Evolutionary conservation across 73 alveolate genomes (phyloP).

Genomic region (Paramecium tetraurelia): DNA sequence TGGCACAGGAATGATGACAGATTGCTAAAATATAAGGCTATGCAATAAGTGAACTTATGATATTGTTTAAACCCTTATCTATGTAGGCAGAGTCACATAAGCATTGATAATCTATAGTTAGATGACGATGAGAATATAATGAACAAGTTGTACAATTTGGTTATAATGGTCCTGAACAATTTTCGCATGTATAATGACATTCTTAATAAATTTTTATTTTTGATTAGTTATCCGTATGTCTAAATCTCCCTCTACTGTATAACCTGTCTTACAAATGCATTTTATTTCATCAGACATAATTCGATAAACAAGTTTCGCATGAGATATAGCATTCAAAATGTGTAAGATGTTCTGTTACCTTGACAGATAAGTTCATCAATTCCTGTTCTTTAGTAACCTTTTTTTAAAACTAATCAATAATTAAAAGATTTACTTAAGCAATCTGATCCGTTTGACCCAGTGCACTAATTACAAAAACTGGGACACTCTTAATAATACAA

Average conservation of each 20-base stretch:
- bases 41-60: neutral
- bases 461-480: too few relatives aligned
- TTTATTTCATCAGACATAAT: neutral
- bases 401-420: too few relatives aligned
- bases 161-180: neutral
- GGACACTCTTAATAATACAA: too few relatives aligned
- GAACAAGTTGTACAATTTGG: neutral
- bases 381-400: too few relatives aligned
- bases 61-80: neutral
- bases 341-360: too few relatives aligned
- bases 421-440: too few relatives aligned
- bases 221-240: neutral
- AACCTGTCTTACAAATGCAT: neutral
- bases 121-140: neutral
- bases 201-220: neutral
- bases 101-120: neutral
- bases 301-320: neutral
- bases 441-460: too few relatives aligned
- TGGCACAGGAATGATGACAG: neutral
- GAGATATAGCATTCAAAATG: too few relatives aligned
- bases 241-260: too few relatives aligned
- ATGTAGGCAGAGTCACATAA: neutral
- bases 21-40: too few relatives aligned
- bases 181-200: neutral
- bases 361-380: too few relatives aligned